These are phyloP conservation scores for Phytophthora brassicae DNA, from an alignment of 352 stramenopile genomes.

Conservation along the genomic window DNA sequence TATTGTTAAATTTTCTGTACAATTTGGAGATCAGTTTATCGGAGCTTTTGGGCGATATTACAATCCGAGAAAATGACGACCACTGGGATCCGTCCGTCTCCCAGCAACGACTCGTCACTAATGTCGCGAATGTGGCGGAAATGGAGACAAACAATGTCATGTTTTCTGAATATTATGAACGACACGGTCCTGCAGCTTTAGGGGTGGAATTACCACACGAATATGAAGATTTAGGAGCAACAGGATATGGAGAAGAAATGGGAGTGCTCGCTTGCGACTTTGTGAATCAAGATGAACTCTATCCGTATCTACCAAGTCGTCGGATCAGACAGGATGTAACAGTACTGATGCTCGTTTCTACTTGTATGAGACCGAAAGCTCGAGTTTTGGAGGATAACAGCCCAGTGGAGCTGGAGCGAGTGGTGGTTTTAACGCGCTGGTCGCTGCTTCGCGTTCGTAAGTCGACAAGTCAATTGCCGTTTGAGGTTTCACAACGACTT, in stretches of 20 bases:
- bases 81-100: slow-evolving; percentile 39
- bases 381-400: neutral
- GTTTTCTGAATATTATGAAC: slow-evolving; percentile 42
- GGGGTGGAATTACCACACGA: slow-evolving; percentile 25
- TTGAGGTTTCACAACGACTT: slow-evolving; percentile 24
- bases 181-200: slow-evolving; percentile 17
- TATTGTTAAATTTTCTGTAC: slow-evolving; percentile 44
- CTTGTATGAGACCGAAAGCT: slow-evolving; percentile 22
- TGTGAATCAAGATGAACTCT: slow-evolving; percentile 47
- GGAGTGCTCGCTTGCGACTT: slow-evolving; percentile 41
- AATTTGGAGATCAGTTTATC: slow-evolving; percentile 61
- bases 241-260: slow-evolving; percentile 27
- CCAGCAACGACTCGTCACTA: slow-evolving; percentile 43
- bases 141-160: slow-evolving; percentile 49
- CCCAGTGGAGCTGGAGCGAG: slow-evolving; percentile 24
- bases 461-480: slow-evolving; percentile 24
- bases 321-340: slow-evolving; percentile 42
- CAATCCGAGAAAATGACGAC: slow-evolving; percentile 53
- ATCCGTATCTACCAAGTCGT: slow-evolving; percentile 32
- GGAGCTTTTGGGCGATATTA: slow-evolving; percentile 48
- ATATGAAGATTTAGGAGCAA: slow-evolving; percentile 21
- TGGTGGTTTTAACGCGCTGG: slow-evolving; percentile 36
- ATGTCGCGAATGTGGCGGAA: slow-evolving; percentile 31
- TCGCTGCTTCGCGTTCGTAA: slow-evolving; percentile 33
- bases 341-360: slow-evolving; percentile 35